Evolutionary conservation across 2,329 filamentous ascomycete genomes (phyloP).

Genomic region (Xylariaceae sp.): DNA sequence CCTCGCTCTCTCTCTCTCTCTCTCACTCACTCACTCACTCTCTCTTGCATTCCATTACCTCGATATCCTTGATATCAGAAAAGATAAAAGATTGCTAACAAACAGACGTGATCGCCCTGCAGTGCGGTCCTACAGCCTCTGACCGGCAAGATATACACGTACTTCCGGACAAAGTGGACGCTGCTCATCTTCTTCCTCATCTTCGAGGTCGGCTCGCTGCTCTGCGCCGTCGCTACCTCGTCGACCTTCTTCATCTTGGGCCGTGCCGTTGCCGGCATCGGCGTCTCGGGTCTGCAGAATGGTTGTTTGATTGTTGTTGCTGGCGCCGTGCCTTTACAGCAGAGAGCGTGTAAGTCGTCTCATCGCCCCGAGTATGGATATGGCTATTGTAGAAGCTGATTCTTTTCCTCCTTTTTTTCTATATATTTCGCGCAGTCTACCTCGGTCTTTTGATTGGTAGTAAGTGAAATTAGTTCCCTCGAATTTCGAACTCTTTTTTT

Average conservation of each 20-base stretch:
- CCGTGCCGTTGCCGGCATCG: constrained; percentile 48
- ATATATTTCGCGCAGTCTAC: constrained; percentile 8
- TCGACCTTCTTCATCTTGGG: constrained; percentile 50
- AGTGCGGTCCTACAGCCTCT: constrained; percentile 47
- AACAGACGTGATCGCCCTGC: background rate
- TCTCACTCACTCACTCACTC: too few relatives aligned
- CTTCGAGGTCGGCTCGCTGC: constrained; percentile 51
- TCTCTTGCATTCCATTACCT: background rate
- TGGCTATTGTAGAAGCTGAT: constrained; percentile 1
- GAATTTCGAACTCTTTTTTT: constrained; percentile 19
- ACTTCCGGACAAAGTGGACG: constrained; percentile 36
- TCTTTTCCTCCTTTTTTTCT: background rate
- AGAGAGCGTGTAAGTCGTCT: constrained; percentile 34
- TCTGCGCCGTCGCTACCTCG: constrained; percentile 46
- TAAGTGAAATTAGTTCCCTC: constrained; percentile 32
- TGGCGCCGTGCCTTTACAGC: constrained; percentile 35
- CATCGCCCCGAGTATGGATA: background rate
- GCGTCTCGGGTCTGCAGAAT: constrained; percentile 46
- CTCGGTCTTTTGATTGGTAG: constrained; percentile 44
- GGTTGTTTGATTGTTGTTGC: constrained; percentile 48
- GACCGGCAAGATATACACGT: constrained; percentile 46
- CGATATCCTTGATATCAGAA: background rate
- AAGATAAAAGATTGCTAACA: background rate
- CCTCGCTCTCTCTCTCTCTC: background rate
- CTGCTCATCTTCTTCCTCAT: constrained; percentile 40